phyloP scores from a whole-genome alignment of 768 basidiomycete genomes.

The Amanita exitialis region DNA sequence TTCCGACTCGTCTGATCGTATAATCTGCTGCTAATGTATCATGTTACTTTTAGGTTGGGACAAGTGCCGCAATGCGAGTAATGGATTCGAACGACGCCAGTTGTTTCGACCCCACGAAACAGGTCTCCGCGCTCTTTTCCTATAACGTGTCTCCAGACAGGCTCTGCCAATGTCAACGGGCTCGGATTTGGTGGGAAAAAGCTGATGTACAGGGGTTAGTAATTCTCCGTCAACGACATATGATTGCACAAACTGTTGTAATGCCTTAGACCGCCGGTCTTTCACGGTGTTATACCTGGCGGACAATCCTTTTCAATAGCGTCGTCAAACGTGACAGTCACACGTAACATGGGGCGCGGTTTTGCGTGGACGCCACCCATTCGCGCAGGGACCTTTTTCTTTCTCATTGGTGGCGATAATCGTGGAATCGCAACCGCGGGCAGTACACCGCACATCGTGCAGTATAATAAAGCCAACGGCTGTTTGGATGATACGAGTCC shows the following conservation, averaged over 20 bases:
- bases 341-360: slow-evolving; percentile 26
- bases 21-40: neutral
- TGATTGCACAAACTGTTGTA: neutral
- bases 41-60: slow-evolving; percentile 32
- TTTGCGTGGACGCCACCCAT: neutral
- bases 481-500: neutral
- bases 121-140: slow-evolving; percentile 42
- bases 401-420: neutral
- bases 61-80: slow-evolving; percentile 55
- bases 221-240: neutral
- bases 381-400: neutral
- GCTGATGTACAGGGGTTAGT: slow-evolving; percentile 42
- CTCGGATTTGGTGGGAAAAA: slow-evolving; percentile 59
- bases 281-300: slow-evolving; percentile 70
- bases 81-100: slow-evolving; percentile 35
- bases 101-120: slow-evolving; percentile 46
- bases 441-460: neutral
- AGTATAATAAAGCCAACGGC: neutral
- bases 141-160: slow-evolving; percentile 49
- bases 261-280: slow-evolving; percentile 37
- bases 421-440: neutral
- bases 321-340: slow-evolving; percentile 32
- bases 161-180: slow-evolving; percentile 57
- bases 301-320: slow-evolving; percentile 66
- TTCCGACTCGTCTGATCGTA: neutral